Evolutionary conservation across 345 rosid genomes (phyloP).

Genomic region (Psidium friedrichsthalianum): DNA sequence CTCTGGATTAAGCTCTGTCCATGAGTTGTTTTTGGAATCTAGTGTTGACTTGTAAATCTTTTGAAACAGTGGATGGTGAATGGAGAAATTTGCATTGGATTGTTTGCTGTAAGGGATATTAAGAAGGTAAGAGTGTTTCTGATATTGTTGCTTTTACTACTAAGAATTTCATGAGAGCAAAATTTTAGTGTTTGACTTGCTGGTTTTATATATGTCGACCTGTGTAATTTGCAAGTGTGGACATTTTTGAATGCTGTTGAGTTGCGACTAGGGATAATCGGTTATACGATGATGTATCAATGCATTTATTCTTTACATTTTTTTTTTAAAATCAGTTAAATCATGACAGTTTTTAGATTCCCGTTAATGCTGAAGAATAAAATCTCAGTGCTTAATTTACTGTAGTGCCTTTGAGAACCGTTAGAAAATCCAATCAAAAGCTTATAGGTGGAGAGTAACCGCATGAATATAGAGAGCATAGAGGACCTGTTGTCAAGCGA

Average conservation of each 20-base stretch:
- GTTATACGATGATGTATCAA: background rate
- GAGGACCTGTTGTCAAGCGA: no score
- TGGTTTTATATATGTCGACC: background rate
- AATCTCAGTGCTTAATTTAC: background rate
- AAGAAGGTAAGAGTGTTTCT: constrained; percentile 47
- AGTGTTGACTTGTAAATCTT: constrained; percentile 5
- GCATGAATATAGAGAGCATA: no score
- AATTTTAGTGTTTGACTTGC: background rate
- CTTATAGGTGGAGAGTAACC: no score
- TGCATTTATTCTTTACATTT: background rate
- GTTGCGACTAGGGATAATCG: background rate
- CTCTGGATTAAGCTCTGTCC: background rate
- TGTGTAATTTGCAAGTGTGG: background rate
- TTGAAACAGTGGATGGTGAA: constrained; percentile 93
- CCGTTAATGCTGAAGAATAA: background rate
- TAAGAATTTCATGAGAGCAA: background rate
- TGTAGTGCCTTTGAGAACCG: background rate
- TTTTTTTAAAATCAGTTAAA: background rate
- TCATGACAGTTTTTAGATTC: background rate
- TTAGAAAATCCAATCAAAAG: no score
- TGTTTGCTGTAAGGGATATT: constrained; percentile 82
- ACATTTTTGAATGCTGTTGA: background rate
- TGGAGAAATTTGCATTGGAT: constrained; percentile 96
- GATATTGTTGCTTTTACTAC: background rate
- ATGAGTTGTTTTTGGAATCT: background rate